These are phyloP conservation scores for Pelagophyceae sp. DNA, from an alignment of 352 stramenopile genomes.

Conservation along the genomic window DNA sequence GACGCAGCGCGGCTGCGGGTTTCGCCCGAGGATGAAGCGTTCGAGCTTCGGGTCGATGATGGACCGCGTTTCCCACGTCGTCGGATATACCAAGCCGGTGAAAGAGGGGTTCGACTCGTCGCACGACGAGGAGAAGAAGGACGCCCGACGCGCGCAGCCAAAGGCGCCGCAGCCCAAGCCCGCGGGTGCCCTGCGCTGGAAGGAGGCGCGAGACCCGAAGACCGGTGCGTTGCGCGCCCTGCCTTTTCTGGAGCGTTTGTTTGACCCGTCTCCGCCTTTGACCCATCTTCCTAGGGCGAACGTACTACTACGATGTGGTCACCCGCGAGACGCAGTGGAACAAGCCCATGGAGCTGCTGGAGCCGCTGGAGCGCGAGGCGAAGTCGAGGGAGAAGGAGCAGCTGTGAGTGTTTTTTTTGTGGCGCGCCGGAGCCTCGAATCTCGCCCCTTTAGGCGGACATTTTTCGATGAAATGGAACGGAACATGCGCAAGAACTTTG, in stretches of 20 bases:
- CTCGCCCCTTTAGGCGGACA: constrained; percentile 47
- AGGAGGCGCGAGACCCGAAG: neutral
- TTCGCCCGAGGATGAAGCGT: too few relatives aligned
- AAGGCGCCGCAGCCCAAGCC: neutral
- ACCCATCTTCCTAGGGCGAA: constrained; percentile 45
- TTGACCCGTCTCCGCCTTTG: neutral
- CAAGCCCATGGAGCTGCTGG: constrained; percentile 57
- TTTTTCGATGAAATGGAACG: constrained; percentile 93
- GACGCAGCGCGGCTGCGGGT: too few relatives aligned
- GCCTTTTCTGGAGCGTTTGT: neutral
- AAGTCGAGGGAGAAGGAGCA: constrained; percentile 49
- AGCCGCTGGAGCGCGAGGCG: constrained; percentile 34
- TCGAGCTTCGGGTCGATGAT: too few relatives aligned
- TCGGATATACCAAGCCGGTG: too few relatives aligned
- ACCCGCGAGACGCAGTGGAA: constrained; percentile 94
- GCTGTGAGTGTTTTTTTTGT: constrained; percentile 42
- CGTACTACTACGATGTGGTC: constrained; percentile 92
- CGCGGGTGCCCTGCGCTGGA: neutral
- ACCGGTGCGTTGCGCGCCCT: neutral
- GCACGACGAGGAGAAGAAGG: too few relatives aligned
- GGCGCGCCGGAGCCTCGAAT: neutral
- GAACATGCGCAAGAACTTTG: constrained; percentile 76
- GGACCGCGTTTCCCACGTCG: too few relatives aligned
- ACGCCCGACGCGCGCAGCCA: too few relatives aligned
- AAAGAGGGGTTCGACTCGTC: too few relatives aligned